Evolutionary conservation across 345 rosid genomes (phyloP).

Genomic region (Mallotus nudiflorus): DNA sequence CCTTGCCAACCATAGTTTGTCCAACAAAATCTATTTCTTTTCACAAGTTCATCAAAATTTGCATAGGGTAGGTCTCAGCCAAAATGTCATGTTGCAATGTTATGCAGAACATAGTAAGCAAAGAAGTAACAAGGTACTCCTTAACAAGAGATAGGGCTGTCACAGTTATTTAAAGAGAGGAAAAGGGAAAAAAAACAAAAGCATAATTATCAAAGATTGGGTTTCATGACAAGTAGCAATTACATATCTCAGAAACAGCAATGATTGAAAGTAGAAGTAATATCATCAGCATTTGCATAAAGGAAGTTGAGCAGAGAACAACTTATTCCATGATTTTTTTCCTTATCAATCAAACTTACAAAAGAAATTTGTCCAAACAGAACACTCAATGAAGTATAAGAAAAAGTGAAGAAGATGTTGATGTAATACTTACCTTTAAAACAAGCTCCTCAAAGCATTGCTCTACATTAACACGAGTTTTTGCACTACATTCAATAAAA

Average conservation of each 20-base stretch:
- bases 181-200: background rate
- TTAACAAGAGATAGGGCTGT: background rate
- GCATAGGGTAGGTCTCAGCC: no score
- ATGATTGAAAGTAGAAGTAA: background rate
- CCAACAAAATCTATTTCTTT: no score
- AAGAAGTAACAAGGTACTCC: background rate
- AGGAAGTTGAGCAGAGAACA: background rate
- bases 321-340: background rate
- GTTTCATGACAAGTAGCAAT: background rate
- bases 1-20: no score
- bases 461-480: constrained; percentile 84
- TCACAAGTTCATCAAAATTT: no score
- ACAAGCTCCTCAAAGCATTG: constrained; percentile 98
- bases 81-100: no score
- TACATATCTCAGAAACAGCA: background rate
- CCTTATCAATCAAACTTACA: background rate
- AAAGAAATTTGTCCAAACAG: background rate
- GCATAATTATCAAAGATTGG: background rate
- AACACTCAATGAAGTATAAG: background rate
- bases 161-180: background rate
- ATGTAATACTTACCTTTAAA: constrained; percentile 54
- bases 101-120: background rate
- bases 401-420: no score
- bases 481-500: constrained; percentile 93
- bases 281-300: background rate